Evolutionary conservation across 768 basidiomycete genomes (phyloP).

Genomic region (Cubamyces lactineus): DNA sequence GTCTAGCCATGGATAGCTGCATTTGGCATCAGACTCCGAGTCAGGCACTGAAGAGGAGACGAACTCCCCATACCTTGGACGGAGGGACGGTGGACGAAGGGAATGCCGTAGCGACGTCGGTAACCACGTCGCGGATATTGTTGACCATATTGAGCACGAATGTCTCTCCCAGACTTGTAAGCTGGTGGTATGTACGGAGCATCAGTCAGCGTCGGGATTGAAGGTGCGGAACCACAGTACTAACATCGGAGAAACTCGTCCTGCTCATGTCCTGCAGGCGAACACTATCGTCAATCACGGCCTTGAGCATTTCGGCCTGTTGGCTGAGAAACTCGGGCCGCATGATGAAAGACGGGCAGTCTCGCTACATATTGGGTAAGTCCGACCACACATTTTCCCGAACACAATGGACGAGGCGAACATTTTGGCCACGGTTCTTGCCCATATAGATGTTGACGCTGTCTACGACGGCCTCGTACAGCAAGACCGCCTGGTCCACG

Average conservation of each 20-base stretch:
- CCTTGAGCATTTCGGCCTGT: neutral
- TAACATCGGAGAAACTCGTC: neutral
- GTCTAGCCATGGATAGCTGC: slow-evolving; percentile 1
- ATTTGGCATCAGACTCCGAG: neutral
- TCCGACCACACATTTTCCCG: too few species aligned
- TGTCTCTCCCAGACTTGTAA: neutral
- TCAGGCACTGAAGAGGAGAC: neutral
- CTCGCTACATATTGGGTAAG: neutral
- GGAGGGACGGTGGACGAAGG: neutral
- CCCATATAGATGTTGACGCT: neutral
- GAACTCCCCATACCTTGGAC: neutral
- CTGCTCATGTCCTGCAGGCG: neutral
- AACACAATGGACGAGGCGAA: neutral
- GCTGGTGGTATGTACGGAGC: neutral
- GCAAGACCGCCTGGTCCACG: neutral
- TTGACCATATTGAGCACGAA: neutral
- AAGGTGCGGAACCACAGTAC: neutral
- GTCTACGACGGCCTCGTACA: slow-evolving; percentile 3
- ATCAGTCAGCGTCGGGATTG: neutral
- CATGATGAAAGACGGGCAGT: neutral
- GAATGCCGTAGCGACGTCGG: neutral
- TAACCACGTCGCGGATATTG: slow-evolving; percentile 2
- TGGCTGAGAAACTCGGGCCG: slow-evolving; percentile 9
- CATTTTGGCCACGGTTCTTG: neutral
- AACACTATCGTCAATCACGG: slow-evolving; percentile 1